phyloP scores from a whole-genome alignment of 2,329 filamentous ascomycete genomes.

The Huntiella moniliformis region DNA sequence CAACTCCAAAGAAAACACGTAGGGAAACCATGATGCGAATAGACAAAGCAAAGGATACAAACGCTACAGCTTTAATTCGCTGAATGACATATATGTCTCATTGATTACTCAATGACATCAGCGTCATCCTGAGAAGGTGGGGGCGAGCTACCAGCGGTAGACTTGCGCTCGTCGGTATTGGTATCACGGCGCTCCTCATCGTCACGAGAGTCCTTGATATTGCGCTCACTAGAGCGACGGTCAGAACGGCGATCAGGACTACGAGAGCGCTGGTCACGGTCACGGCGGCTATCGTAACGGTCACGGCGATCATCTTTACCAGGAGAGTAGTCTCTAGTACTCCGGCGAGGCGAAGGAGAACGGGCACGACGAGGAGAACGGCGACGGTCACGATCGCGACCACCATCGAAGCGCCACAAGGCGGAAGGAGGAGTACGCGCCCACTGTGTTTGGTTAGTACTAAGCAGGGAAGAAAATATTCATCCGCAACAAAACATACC shows the following conservation, averaged over 20 bases:
- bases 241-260: conserved; percentile 39
- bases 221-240: conserved; percentile 26
- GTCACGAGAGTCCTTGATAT: conserved; percentile 46
- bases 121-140: conserved; percentile 80
- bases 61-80: neutral
- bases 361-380: conserved; percentile 46
- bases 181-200: conserved; percentile 60
- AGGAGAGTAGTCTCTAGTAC: conserved; percentile 63
- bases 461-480: too few species aligned
- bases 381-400: conserved; percentile 53
- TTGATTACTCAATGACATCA: conserved; percentile 64
- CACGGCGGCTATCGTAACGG: conserved; percentile 59
- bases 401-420: conserved; percentile 95
- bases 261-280: conserved; percentile 50
- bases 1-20: conserved; percentile 7
- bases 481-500: conserved; percentile 31
- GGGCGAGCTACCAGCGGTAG: conserved; percentile 43
- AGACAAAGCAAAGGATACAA: neutral
- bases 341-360: conserved; percentile 62
- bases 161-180: conserved; percentile 81
- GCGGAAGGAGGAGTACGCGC: conserved; percentile 93
- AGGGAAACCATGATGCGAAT: conserved; percentile 1
- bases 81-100: neutral
- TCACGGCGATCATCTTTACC: conserved; percentile 77
- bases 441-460: conserved; percentile 44